Percentiles rank a stretch among this genome's conserved stretches.
Conservation (phyloP, 345 rosid species). For the Corchorus olitorius region DNA sequence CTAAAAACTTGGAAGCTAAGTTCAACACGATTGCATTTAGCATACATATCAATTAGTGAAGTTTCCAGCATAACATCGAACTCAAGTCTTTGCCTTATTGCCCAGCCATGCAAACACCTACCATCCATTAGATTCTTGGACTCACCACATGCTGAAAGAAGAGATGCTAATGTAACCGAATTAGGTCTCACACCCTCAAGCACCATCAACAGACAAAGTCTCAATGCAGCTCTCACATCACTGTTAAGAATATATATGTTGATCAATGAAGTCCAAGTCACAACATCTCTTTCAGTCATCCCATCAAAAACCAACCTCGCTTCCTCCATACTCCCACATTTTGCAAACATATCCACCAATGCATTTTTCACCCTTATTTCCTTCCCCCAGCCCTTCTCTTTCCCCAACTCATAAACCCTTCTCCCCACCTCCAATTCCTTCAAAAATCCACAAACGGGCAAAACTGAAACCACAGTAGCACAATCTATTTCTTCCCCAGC, state of each 20-base stretch:
- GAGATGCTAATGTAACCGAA: constrained; percentile 61
- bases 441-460: constrained; percentile 65
- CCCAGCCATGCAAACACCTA: constrained; percentile 78
- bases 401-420: constrained; percentile 50
- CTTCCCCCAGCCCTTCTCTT: constrained; percentile 45
- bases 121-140: constrained; percentile 50
- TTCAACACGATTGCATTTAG: constrained; percentile 60
- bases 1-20: constrained; percentile 58
- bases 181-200: constrained; percentile 52
- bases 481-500: constrained; percentile 51
- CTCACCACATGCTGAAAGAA: constrained; percentile 67
- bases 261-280: constrained; percentile 70
- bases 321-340: constrained; percentile 58
- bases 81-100: constrained; percentile 50
- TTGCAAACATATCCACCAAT: constrained; percentile 66
- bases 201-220: constrained; percentile 55
- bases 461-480: constrained; percentile 52
- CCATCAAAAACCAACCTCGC: constrained; percentile 59
- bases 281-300: constrained; percentile 58
- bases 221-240: constrained; percentile 44
- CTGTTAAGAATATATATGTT: constrained; percentile 54
- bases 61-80: constrained; percentile 59
- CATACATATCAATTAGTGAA: constrained; percentile 84
- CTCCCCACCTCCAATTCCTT: constrained; percentile 57
- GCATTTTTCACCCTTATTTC: constrained; percentile 51